Evolutionary conservation across 148 eudicot genomes (phyloP).

Genomic region (Amaranthus cruentus): DNA sequence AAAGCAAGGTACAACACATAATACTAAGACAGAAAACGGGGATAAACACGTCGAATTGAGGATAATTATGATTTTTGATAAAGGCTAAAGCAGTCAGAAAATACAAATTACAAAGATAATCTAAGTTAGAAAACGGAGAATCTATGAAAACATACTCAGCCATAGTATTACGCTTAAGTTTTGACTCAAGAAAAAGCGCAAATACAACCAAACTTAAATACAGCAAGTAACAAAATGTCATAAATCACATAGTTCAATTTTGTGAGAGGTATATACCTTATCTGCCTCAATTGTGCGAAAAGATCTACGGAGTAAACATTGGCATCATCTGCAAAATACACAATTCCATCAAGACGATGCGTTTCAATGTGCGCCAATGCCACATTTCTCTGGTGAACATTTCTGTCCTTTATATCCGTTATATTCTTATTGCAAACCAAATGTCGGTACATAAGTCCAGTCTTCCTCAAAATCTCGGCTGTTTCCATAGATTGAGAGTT

Average conservation of each 20-base stretch:
- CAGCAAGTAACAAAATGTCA: background rate
- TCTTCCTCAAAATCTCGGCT: constrained; percentile 61
- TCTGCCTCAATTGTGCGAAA: constrained; percentile 61
- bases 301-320: constrained; percentile 55
- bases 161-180: background rate
- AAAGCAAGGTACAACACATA: background rate
- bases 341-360: constrained; percentile 71
- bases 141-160: background rate
- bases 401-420: constrained; percentile 48
- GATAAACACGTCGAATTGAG: background rate
- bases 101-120: background rate
- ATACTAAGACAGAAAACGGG: background rate
- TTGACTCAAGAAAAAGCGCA: background rate
- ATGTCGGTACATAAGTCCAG: constrained; percentile 82
- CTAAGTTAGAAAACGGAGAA: background rate
- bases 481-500: constrained; percentile 62
- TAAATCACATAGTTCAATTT: background rate
- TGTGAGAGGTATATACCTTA: constrained; percentile 47
- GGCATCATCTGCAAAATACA: constrained; percentile 70
- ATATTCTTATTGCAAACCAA: constrained; percentile 58
- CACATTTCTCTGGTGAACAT: constrained; percentile 61
- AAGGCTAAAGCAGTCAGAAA: background rate
- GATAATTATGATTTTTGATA: background rate
- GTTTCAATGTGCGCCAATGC: constrained; percentile 74
- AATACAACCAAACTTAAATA: background rate